Percentiles rank a stretch among this genome's conserved stretches.
phyloP scores from a whole-genome alignment of 1,284 basidiomycete genomes.

The Leccinum ponderosum region DNA sequence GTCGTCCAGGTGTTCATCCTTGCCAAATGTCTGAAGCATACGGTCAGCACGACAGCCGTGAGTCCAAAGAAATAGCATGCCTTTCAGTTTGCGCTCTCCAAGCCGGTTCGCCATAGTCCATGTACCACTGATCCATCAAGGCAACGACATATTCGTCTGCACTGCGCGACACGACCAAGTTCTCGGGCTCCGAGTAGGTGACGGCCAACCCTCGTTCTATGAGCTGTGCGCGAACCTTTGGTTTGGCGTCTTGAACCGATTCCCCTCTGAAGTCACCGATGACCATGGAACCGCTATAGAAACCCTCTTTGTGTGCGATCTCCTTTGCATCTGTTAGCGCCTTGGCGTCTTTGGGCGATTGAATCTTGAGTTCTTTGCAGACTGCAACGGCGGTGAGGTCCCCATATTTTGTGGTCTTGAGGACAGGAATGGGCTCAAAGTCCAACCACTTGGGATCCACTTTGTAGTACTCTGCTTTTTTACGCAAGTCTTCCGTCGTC shows the following conservation, averaged over 20 bases:
- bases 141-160: slow-evolving; percentile 98
- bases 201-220: slow-evolving; percentile 81
- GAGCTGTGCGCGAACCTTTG: slow-evolving; percentile 84
- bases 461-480: slow-evolving; percentile 74
- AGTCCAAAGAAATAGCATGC: slow-evolving; percentile 51
- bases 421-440: too few relatives aligned
- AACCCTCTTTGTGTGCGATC: slow-evolving; percentile 97
- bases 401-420: too few relatives aligned
- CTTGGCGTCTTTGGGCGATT: slow-evolving; percentile 92
- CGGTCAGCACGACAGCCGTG: neutral
- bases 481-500: slow-evolving; percentile 89
- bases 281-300: slow-evolving; percentile 91
- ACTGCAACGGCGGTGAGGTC: slow-evolving; percentile 58
- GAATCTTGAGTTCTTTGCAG: slow-evolving; percentile 91
- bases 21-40: slow-evolving; percentile 62
- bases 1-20: slow-evolving; percentile 94
- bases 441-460: too few relatives aligned
- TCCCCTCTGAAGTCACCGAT: slow-evolving; percentile 88
- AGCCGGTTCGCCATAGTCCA: slow-evolving; percentile 53
- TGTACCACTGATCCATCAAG: slow-evolving; percentile 98
- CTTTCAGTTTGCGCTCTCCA: slow-evolving; percentile 91
- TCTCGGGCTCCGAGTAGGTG: slow-evolving; percentile 96
- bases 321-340: slow-evolving; percentile 97
- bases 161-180: slow-evolving; percentile 86
- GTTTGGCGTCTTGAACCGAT: slow-evolving; percentile 89